These are phyloP conservation scores for Xylariaceae sp. DNA, from an alignment of 2,329 filamentous ascomycete species.

Conservation along the genomic window DNA sequence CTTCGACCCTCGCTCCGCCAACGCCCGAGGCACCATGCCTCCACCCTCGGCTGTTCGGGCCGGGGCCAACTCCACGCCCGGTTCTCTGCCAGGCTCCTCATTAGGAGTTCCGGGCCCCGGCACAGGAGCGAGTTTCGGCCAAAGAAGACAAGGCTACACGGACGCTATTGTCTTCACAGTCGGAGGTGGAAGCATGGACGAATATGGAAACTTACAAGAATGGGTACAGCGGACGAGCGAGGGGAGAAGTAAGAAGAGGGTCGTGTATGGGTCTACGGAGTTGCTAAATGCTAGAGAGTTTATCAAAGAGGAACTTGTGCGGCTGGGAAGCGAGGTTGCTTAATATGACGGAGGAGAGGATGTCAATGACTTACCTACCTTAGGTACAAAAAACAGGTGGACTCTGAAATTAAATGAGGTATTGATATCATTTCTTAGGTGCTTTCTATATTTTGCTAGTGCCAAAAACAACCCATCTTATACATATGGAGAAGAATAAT, in stretches of 20 bases:
- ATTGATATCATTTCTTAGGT: no score
- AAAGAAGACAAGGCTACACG: conserved; percentile 82
- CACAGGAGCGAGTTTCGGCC: conserved; percentile 82
- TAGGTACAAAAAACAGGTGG: no score
- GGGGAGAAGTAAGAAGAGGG: conserved; percentile 67
- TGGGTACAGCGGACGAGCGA: conserved; percentile 81
- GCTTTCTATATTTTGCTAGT: no score
- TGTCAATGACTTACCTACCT: no score
- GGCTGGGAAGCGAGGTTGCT: conserved; percentile 57
- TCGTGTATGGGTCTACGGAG: conserved; percentile 94
- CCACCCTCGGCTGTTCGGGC: conserved; percentile 64
- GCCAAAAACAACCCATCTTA: no score
- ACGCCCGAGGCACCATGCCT: conserved; percentile 88
- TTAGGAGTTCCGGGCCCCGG: conserved; percentile 54
- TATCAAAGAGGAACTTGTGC: conserved; percentile 61
- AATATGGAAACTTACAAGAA: conserved; percentile 95
- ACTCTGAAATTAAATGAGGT: no score
- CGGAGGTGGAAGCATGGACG: conserved; percentile 96
- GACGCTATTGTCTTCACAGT: conserved; percentile 94
- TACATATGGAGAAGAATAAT: no score
- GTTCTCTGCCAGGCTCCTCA: conserved; percentile 43
- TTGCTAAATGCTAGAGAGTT: conserved; percentile 69
- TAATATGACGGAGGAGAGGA: conserved; percentile 1
- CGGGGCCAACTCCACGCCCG: conserved; percentile 39
- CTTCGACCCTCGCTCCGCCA: conserved; percentile 91